These are phyloP conservation scores for Penicillium sclerotiorum DNA, from an alignment of 2,329 filamentous ascomycete species.

Conservation along the genomic window DNA sequence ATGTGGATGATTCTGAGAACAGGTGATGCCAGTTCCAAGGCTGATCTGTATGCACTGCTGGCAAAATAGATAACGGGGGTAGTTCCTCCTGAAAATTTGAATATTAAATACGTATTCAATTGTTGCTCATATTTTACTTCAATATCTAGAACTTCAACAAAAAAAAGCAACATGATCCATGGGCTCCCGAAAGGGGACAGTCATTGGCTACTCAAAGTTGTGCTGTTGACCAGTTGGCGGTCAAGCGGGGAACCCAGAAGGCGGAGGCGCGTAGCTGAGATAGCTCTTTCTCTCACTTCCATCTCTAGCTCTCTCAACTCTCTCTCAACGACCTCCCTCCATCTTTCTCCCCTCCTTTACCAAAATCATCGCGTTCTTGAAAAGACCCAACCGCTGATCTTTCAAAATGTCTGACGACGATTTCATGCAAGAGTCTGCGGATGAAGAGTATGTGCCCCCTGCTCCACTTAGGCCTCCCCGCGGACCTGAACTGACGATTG, in stretches of 20 bases:
- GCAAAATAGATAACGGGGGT: too few relatives aligned
- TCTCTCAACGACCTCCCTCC: conserved; percentile 11
- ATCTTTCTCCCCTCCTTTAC: conserved; percentile 4
- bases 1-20: too few relatives aligned
- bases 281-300: conserved; percentile 15
- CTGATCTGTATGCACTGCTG: too few relatives aligned
- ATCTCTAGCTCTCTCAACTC: conserved; percentile 24
- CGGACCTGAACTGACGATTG: conserved; percentile 27
- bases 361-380: neutral
- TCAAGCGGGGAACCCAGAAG: conserved; percentile 10
- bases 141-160: too few relatives aligned
- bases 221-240: conserved; percentile 1
- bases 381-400: too few relatives aligned
- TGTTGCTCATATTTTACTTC: too few relatives aligned
- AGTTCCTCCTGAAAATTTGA: too few relatives aligned
- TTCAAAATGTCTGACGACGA: conserved; percentile 77
- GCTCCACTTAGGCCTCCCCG: conserved; percentile 1
- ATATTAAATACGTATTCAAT: too few relatives aligned
- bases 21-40: too few relatives aligned
- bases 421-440: conserved; percentile 90
- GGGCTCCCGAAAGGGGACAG: too few relatives aligned
- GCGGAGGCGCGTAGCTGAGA: conserved; percentile 15
- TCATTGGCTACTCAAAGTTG: too few relatives aligned
- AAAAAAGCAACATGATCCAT: too few relatives aligned
- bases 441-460: conserved; percentile 68